These are phyloP conservation scores for Candida manassasensis DNA, from an alignment of 805 yeast genomes.

Conservation along the genomic window DNA sequence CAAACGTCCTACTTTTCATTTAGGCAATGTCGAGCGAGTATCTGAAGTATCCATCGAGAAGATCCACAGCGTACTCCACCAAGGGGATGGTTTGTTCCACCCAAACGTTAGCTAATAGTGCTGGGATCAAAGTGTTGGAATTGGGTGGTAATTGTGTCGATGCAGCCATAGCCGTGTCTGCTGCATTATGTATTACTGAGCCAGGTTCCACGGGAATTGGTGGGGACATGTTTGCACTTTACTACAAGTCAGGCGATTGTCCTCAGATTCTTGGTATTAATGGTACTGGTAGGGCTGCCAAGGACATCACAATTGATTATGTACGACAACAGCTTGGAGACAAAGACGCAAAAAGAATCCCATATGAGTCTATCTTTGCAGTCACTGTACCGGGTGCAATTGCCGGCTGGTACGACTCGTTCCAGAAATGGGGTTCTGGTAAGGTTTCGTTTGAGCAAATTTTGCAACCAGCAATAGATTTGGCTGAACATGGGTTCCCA, in stretches of 20 bases:
- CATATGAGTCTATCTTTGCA: constrained; percentile 48
- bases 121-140: constrained; percentile 61
- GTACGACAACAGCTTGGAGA: constrained; percentile 38
- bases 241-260: constrained; percentile 33
- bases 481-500: constrained; percentile 66
- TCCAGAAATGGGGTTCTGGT: constrained; percentile 69
- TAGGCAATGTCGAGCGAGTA: constrained; percentile 17
- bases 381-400: constrained; percentile 77
- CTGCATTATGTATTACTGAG: constrained; percentile 51
- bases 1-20: no score
- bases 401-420: constrained; percentile 74
- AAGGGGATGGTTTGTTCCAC: constrained; percentile 72
- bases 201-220: constrained; percentile 63
- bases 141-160: constrained; percentile 73
- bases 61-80: constrained; percentile 71
- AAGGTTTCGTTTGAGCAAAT: constrained; percentile 55
- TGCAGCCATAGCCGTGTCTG: constrained; percentile 58
- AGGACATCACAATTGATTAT: constrained; percentile 43
- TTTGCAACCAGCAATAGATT: constrained; percentile 59
- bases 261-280: constrained; percentile 57
- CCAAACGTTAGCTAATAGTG: constrained; percentile 74
- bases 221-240: constrained; percentile 64
- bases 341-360: constrained; percentile 46
- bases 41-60: constrained; percentile 46
- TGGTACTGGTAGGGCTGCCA: constrained; percentile 72